phyloP scores from a whole-genome alignment of 2,329 filamentous ascomycete genomes.

The Coniochaeta hoffmannii region DNA sequence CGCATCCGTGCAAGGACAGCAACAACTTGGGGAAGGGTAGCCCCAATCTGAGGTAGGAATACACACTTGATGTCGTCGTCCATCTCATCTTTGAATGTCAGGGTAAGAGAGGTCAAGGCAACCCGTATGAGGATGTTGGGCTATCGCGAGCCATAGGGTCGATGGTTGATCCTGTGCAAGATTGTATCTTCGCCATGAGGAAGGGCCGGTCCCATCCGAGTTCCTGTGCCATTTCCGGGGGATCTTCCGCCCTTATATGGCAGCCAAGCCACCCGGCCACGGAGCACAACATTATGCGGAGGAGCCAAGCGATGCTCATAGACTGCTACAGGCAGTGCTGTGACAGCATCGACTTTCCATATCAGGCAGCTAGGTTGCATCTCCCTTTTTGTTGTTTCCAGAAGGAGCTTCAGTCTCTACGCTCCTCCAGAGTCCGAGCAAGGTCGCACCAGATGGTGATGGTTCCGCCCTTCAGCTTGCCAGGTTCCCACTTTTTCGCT shows the following conservation, averaged over 20 bases:
- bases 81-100: too few species aligned
- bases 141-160: too few species aligned
- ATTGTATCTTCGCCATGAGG: neutral
- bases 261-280: neutral
- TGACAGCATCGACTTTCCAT: neutral
- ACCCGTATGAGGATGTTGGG: too few species aligned
- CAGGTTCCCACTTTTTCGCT: too few species aligned
- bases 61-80: too few species aligned
- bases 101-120: too few species aligned
- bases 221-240: neutral
- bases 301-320: neutral
- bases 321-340: neutral
- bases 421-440: too few species aligned
- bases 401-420: neutral
- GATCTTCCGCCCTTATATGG: neutral
- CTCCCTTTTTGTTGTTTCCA: neutral
- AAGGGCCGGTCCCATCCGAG: neutral
- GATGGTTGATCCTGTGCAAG: too few species aligned
- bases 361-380: neutral
- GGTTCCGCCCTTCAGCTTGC: neutral
- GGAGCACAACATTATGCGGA: neutral
- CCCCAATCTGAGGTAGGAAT: too few species aligned
- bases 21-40: too few species aligned
- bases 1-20: too few species aligned
- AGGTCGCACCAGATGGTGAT: neutral